Percentiles rank a stretch among this genome's conserved stretches.
phyloP scores from a whole-genome alignment of 352 stramenopile species.

The Phytophthora tentaculata region DNA sequence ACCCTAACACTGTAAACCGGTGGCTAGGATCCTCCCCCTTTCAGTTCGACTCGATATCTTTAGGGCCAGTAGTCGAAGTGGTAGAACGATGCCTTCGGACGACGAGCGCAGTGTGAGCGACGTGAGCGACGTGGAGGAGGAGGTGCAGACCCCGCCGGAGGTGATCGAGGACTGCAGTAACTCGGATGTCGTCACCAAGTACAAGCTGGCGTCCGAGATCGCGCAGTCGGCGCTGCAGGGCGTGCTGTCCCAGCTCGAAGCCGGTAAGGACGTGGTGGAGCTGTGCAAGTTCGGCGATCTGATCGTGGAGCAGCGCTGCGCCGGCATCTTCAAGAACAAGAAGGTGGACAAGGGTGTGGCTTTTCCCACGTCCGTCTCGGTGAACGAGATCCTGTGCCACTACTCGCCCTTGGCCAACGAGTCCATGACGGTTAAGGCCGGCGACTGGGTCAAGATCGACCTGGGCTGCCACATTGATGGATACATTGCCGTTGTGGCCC shows the following conservation, averaged over 20 bases:
- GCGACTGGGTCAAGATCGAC: constrained; percentile 95
- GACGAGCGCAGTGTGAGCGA: constrained; percentile 52
- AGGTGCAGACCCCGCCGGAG: constrained; percentile 61
- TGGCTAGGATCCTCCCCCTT: constrained; percentile 10
- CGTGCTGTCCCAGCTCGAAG: constrained; percentile 93
- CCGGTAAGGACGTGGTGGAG: constrained; percentile 96
- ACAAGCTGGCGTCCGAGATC: constrained; percentile 98
- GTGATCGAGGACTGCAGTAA: constrained; percentile 87
- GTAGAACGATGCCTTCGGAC: constrained; percentile 45
- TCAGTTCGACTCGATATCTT: constrained; percentile 1
- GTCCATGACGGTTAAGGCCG: constrained; percentile 74
- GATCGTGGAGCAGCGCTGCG: constrained; percentile 82
- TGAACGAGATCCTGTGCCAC: constrained; percentile 99
- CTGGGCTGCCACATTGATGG: constrained; percentile 99
- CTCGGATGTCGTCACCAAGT: constrained; percentile 96
- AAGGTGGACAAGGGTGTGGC: constrained; percentile 98
- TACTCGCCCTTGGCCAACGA: constrained; percentile 95
- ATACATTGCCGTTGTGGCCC: constrained; percentile 98
- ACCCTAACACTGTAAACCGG: not conserved
- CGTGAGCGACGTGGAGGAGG: constrained; percentile 81
- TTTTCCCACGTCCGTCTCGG: constrained; percentile 98
- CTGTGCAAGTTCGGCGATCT: constrained; percentile 94
- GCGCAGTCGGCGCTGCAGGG: constrained; percentile 97
- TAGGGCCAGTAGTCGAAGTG: not conserved
- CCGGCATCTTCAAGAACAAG: constrained; percentile 97